These are phyloP conservation scores for Amanita inopinata DNA, from an alignment of 768 basidiomycete genomes.

Conservation along the genomic window DNA sequence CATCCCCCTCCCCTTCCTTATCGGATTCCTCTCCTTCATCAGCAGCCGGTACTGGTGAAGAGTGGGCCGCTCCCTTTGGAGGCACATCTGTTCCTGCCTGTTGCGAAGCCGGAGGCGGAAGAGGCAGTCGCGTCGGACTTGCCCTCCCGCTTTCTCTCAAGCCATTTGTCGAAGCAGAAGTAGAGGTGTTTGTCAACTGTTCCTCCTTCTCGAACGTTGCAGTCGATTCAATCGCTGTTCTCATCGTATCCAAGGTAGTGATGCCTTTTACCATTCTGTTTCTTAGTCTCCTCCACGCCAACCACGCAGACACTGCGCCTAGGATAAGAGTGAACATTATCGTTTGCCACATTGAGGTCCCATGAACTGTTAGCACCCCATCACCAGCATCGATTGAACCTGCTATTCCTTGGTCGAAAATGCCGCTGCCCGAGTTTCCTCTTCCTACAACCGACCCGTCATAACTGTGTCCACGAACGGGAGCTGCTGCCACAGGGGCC, in stretches of 20 bases:
- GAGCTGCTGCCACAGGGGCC: neutral
- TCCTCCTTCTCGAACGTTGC: neutral
- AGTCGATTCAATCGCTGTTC: neutral
- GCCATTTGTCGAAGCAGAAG: neutral
- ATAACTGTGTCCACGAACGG: conserved; percentile 3
- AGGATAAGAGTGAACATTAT: conserved; percentile 9
- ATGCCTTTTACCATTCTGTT: conserved; percentile 7
- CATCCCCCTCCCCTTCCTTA: conserved; percentile 19
- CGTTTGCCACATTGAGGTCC: conserved; percentile 9
- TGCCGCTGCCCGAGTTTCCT: conserved; percentile 7
- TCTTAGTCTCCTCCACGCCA: conserved; percentile 9
- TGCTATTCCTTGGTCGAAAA: conserved; percentile 8
- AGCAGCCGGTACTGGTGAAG: conserved; percentile 11
- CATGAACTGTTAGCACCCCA: neutral
- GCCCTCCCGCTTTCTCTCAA: neutral
- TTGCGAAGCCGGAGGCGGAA: neutral
- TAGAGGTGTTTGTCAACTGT: neutral
- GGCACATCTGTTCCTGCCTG: neutral
- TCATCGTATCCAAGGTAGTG: conserved; percentile 1
- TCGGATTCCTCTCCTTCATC: conserved; percentile 52
- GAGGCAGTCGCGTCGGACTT: neutral
- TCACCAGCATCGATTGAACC: conserved; percentile 3
- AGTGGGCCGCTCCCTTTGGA: neutral
- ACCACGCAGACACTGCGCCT: conserved; percentile 13
- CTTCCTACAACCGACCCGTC: conserved; percentile 6